Conservation (phyloP, 169 alveolate species). For the Fabrea salina region DNA sequence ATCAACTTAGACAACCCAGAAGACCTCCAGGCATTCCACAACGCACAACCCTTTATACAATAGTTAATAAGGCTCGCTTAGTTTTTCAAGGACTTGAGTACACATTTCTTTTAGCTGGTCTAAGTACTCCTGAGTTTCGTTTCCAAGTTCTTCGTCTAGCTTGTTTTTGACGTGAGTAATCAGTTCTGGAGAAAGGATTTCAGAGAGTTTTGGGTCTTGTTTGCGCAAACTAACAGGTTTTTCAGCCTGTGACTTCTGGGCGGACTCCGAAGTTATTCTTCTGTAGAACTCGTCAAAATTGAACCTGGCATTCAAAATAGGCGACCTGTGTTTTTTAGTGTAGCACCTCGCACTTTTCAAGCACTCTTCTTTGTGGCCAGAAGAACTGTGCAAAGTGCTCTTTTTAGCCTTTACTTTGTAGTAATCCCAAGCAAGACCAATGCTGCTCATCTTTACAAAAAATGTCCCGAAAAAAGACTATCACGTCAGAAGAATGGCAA, state of each 20-base stretch:
- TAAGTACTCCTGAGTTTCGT: too few species aligned
- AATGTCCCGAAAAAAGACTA: not conserved
- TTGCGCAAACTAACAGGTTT: not conserved
- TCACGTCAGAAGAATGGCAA: slow-evolving; percentile 45
- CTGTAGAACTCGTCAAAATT: not conserved
- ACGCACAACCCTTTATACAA: too few species aligned
- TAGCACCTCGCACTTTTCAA: not conserved
- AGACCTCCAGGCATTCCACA: too few species aligned
- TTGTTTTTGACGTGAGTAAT: too few species aligned
- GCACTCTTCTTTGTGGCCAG: not conserved
- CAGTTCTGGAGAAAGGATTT: too few species aligned
- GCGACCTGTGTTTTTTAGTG: not conserved
- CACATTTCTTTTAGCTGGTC: too few species aligned
- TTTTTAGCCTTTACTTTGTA: not conserved
- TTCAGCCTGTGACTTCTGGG: not conserved
- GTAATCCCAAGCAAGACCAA: not conserved
- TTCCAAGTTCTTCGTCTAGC: too few species aligned
- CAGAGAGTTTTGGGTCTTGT: not conserved
- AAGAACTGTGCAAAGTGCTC: not conserved
- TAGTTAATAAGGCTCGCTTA: too few species aligned
- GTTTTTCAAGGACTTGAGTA: too few species aligned
- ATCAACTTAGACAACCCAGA: too few species aligned
- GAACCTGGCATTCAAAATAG: not conserved
- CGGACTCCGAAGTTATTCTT: not conserved
- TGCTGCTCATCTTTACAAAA: not conserved